A percentile compares a stretch with the other conserved stretches of the same genome.
Conservation (phyloP, 352 stramenopile species). For the Pythium oligandrum region DNA sequence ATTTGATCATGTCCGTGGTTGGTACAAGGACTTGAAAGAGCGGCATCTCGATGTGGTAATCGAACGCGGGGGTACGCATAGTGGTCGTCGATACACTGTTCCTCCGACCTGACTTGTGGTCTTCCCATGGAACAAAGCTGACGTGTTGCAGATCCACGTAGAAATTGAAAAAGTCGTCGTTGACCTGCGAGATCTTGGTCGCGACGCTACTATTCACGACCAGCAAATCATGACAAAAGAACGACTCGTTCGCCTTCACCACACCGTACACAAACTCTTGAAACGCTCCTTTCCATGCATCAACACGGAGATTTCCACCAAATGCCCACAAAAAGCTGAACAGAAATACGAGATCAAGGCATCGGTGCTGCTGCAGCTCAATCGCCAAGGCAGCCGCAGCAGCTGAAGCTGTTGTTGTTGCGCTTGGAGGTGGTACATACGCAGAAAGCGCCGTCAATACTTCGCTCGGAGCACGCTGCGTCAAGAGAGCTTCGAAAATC, state of each 20-base stretch:
- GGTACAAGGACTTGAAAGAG: slow-evolving; percentile 62
- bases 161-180: slow-evolving; percentile 60
- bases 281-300: slow-evolving; percentile 27
- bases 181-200: slow-evolving; percentile 40
- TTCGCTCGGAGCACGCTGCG: slow-evolving; percentile 28
- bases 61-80: background rate
- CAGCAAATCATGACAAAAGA: slow-evolving; percentile 46
- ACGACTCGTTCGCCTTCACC: slow-evolving; percentile 36
- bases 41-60: slow-evolving; percentile 18
- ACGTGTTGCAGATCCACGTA: slow-evolving; percentile 60
- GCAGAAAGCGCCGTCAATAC: slow-evolving; percentile 25
- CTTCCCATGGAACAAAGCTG: slow-evolving; percentile 60
- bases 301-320: slow-evolving; percentile 48
- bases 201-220: slow-evolving; percentile 47
- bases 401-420: slow-evolving; percentile 14
- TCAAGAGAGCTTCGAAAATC: slow-evolving; percentile 54
- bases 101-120: background rate
- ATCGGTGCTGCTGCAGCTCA: slow-evolving; percentile 47
- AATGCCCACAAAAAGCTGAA: slow-evolving; percentile 76
- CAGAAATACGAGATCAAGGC: slow-evolving; percentile 59
- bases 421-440: slow-evolving; percentile 4
- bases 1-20: slow-evolving; percentile 60
- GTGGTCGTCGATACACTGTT: too few relatives aligned
- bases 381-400: slow-evolving; percentile 19
- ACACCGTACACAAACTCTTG: slow-evolving; percentile 47